Base-by-base conservation (phyloP, 2,329 filamentous ascomycete species). In the Pseudogymnoascus sp. region DNA sequence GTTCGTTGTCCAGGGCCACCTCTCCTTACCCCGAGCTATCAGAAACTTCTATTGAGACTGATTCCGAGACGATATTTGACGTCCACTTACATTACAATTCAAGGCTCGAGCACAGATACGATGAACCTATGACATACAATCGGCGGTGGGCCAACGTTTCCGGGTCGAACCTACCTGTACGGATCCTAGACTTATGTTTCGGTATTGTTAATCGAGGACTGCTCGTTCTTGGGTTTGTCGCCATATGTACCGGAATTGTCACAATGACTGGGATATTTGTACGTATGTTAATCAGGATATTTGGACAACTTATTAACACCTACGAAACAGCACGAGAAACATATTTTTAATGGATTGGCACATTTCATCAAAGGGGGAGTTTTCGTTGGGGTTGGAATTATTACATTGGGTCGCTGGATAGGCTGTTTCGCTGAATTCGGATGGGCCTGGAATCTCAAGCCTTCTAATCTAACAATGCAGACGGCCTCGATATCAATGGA, bases 241-340 rank as follows among this genome's bases (percentile, higher is more conserved):
- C 60, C 40, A 61, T 61, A 31, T 61, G 60, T 41, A 59, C 44
- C 24, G 60, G 60, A 61, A 61, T 61, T 59, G 60, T 61, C 50
- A 61, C 47, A 39, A 58, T 61, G 47, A 24, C 60, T 37, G 60
- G 60, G 36, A 59, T 61, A 39, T 61, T 61, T 21, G 60, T 61
- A 35, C 47, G 60, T 61, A 61, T 58, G 47, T 47, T 61, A 21
- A 61, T 61, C 35, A 37, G 35, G 35, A 37, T 60, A 50, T 33
- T 58, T 61, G 60, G 31, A 61, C 44, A 50, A 60, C 39, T 60
- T 35, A 39, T 58, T 62, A 54, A 62, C 37, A 58, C 6, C 31
- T 54, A 60, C 47, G 39, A 60, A 62, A 62, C 58, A 62, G 61
- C 57, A 59, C 10, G 60, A 31, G 31, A 59, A 61, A 36, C 60